Evolutionary conservation across 169 alveolate genomes (phyloP).

Genomic region (Plasmodium inui): DNA sequence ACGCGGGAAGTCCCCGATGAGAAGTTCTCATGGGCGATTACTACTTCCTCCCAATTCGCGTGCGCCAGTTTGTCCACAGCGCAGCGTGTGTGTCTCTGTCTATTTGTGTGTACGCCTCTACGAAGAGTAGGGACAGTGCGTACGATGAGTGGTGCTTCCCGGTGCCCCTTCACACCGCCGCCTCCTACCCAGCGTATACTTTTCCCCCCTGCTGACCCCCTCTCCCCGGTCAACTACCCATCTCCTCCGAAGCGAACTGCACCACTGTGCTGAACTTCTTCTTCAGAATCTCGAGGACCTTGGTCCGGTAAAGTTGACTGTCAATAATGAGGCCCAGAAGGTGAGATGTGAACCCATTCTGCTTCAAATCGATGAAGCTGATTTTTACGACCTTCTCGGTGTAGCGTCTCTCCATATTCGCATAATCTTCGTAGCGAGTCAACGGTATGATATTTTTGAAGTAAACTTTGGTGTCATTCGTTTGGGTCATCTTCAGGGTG

Average conservation of each 20-base stretch:
- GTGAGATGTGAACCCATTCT: neutral
- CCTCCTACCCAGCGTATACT: neutral
- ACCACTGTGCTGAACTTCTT: conserved; percentile 6
- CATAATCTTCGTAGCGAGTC: conserved; percentile 55
- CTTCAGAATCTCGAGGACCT: conserved; percentile 12
- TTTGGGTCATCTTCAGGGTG: conserved; percentile 33
- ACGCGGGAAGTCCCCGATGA: neutral
- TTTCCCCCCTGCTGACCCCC: neutral
- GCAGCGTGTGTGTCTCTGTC: too few species aligned
- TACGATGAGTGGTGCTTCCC: neutral
- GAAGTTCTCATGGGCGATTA: neutral
- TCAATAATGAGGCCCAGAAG: neutral
- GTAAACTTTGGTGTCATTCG: neutral
- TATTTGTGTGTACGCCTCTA: too few species aligned
- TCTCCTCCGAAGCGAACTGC: conserved; percentile 32
- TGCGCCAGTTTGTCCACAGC: neutral
- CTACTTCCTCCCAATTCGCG: neutral
- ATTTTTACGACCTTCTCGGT: neutral
- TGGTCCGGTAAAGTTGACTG: neutral
- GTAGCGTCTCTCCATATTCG: neutral
- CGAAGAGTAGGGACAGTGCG: neutral
- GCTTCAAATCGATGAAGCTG: neutral
- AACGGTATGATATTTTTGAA: conserved; percentile 49
- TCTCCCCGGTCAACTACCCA: neutral
- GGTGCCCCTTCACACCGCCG: neutral